A percentile compares a stretch with the other conserved stretches of the same genome.
Conservation (phyloP, 2,329 filamentous ascomycete genomes). For the Colletotrichum sansevieriae region DNA sequence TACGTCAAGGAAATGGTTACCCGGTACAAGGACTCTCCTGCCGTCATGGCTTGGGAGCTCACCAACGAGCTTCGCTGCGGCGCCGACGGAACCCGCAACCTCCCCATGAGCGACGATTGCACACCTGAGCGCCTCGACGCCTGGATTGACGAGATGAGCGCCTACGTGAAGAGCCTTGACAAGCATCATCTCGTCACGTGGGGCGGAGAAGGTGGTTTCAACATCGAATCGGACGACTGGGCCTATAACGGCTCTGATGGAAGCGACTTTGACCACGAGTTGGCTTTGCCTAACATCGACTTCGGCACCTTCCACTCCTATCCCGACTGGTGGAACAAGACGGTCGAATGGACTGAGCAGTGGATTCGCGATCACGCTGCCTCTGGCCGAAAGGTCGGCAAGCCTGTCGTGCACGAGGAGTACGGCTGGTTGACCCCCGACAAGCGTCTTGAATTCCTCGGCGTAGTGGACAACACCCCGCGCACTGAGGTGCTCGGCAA, state of each 20-base stretch:
- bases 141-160: conserved; percentile 68
- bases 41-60: conserved; percentile 77
- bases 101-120: conserved; percentile 56
- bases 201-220: conserved; percentile 71
- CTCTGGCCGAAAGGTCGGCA: conserved; percentile 56
- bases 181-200: conserved; percentile 66
- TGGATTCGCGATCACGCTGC: conserved; percentile 68
- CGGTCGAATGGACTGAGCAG: conserved; percentile 63
- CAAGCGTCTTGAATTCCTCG: conserved; percentile 59
- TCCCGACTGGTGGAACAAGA: conserved; percentile 68
- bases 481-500: conserved; percentile 58
- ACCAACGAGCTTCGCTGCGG: conserved; percentile 71
- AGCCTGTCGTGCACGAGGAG: conserved; percentile 69
- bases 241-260: conserved; percentile 63
- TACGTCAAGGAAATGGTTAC: conserved; percentile 72
- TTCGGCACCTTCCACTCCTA: conserved; percentile 69
- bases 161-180: conserved; percentile 66
- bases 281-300: conserved; percentile 62
- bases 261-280: conserved; percentile 66
- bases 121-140: conserved; percentile 56
- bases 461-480: conserved; percentile 57
- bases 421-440: conserved; percentile 68
- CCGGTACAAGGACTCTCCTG: conserved; percentile 68
- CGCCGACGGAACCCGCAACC: conserved; percentile 59
- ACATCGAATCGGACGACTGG: conserved; percentile 57